These are phyloP conservation scores for Lophiotrema nucula DNA, from an alignment of 495 filamentous ascomycete genomes.

Conservation along the genomic window DNA sequence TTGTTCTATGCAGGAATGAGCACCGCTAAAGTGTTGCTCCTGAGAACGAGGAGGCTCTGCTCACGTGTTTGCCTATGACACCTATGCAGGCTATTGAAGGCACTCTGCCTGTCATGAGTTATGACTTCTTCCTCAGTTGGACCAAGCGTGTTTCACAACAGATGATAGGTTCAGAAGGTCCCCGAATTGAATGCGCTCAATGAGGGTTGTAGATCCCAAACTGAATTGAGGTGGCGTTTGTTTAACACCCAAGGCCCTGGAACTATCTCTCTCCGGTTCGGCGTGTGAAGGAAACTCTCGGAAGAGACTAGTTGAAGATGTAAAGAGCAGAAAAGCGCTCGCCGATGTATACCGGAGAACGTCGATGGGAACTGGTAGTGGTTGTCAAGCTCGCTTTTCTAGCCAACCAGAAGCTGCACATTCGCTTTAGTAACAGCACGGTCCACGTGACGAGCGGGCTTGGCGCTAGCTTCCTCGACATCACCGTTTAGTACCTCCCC, in stretches of 20 bases:
- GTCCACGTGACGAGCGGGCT: slow-evolving; percentile 1
- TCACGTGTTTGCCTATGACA: slow-evolving; percentile 86
- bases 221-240: too few species aligned
- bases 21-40: neutral
- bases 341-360: neutral
- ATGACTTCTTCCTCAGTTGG: neutral
- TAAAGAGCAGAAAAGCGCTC: neutral
- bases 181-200: too few species aligned
- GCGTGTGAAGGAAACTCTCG: too few species aligned
- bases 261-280: too few species aligned
- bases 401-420: slow-evolving; percentile 20
- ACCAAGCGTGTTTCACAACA: neutral
- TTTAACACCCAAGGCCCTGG: too few species aligned
- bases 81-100: slow-evolving; percentile 88
- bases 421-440: slow-evolving; percentile 7
- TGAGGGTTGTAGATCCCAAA: too few species aligned
- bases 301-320: too few species aligned
- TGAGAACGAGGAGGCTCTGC: too few species aligned
- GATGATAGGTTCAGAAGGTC: too few species aligned
- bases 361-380: neutral
- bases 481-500: slow-evolving; percentile 20
- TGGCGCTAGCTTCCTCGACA: slow-evolving; percentile 23
- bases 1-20: slow-evolving; percentile 65
- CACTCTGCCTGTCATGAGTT: slow-evolving; percentile 27
- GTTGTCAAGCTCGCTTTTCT: neutral